Percentiles rank a stretch among this genome's conserved stretches.
Evolutionary conservation across 2,329 filamentous ascomycete species (phyloP).

Genomic region (Aureobasidium lini): DNA sequence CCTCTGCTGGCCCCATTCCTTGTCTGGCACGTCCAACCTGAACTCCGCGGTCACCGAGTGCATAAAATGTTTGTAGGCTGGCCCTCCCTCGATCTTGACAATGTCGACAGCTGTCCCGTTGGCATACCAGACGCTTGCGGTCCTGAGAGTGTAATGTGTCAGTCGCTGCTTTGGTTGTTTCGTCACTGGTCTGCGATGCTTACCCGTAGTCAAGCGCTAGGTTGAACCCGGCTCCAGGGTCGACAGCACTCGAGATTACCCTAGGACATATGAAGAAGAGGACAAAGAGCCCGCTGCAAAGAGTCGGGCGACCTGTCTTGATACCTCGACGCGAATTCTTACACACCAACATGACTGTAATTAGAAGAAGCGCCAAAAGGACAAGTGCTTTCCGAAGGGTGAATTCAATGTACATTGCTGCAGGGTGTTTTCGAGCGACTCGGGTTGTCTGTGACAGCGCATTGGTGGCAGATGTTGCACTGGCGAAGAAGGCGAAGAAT

Average conservation of each 20-base stretch:
- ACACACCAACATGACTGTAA: not conserved
- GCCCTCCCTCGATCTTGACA: not conserved
- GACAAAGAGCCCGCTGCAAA: not conserved
- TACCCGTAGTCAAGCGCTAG: not conserved
- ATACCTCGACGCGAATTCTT: not conserved
- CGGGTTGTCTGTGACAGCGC: not conserved
- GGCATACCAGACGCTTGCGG: not conserved
- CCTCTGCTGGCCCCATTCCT: too few species aligned
- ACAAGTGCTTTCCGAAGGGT: too few species aligned
- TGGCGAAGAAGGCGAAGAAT: too few species aligned
- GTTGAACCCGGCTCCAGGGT: not conserved
- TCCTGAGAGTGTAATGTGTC: not conserved
- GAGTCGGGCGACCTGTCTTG: too few species aligned
- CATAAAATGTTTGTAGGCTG: not conserved
- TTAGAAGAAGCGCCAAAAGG: not conserved
- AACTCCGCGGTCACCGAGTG: not conserved
- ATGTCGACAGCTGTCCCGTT: not conserved
- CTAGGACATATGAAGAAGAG: not conserved
- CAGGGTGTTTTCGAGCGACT: not conserved
- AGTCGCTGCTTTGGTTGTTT: not conserved
- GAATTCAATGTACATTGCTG: not conserved
- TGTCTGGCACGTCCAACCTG: not conserved
- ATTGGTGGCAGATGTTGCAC: too few species aligned
- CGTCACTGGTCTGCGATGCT: not conserved
- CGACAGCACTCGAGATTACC: not conserved